Base-by-base conservation (phyloP, 345 rosid species). In the Salix caprea region DNA sequence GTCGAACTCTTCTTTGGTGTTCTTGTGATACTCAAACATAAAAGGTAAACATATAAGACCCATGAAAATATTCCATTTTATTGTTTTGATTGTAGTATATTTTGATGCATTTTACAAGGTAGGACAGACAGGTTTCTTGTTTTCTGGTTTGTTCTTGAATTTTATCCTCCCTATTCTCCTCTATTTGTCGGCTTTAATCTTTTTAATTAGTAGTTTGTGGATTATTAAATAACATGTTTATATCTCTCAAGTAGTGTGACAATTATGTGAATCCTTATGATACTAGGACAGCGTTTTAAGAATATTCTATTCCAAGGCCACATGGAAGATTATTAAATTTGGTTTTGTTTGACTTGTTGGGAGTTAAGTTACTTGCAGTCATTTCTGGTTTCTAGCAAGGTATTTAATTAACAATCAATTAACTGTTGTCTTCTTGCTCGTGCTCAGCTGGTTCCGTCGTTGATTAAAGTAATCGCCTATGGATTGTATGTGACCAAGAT, bases 251-350 rank as follows among this genome's bases (percentile, higher is more conserved):
- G 67, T 78, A 81, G 34, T 15, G 68, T 15, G 68, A 34, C 40
- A 65, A 2, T 30, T 30, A 78, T 75, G 81, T 78, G 74, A 77
- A 72, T 82, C 76, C 84, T 79, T 72, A 74, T 79, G 74, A 70
- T 69, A 73, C 84, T 68, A 82, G 86, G 91, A 85, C 91, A 90
- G 81, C 82, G 81, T 85, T 74, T 83, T 78, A 75, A 65, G 79
- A 68, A 84, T 90, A 89, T 85, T 86, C 76, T 87, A 91, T 83
- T 89, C 83, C 79, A 64, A 75, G 79, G 77, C 87, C 94, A 93
- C 97, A 91, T 90, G 97, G 84, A 80, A 50, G 75, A 82, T 76
- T 84, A 73, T 86, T 77, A 76, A 80, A 80, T 76, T 78, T 74
- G 79, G 46, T 70, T 83, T 85, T 42, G 84, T 85, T 86, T 76